phyloP scores from a whole-genome alignment of 2,329 filamentous ascomycete genomes.

The Aspergillus pseudoglaucus region DNA sequence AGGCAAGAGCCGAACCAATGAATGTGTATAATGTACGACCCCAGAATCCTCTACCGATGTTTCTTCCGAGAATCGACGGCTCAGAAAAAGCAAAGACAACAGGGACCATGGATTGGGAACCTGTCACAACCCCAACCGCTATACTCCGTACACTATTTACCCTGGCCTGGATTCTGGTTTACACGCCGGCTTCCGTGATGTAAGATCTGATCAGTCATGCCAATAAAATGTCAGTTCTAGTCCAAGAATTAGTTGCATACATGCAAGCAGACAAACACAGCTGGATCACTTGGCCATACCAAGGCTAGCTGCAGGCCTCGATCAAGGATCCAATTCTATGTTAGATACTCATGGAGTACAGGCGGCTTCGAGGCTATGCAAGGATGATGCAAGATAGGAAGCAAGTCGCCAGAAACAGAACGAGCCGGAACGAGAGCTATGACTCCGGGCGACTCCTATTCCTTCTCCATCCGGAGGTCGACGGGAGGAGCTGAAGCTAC shows the following conservation, averaged over 20 bases:
- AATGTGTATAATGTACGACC: not conserved
- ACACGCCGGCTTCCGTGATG: not conserved
- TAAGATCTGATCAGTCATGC: not conserved
- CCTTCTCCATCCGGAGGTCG: too few relatives aligned
- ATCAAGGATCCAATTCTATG: not conserved
- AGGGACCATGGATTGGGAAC: not conserved
- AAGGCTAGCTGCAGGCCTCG: not conserved
- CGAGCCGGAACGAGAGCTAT: too few relatives aligned
- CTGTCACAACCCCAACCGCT: not conserved
- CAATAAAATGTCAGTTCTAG: not conserved
- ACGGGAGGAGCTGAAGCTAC: not conserved
- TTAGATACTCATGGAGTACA: not conserved
- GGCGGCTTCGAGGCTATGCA: slow-evolving; percentile 10
- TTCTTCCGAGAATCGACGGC: not conserved
- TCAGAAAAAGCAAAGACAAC: not conserved
- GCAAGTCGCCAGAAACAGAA: not conserved
- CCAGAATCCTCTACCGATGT: not conserved
- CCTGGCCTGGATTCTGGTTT: not conserved
- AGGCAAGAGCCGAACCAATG: not conserved
- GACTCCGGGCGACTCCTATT: too few relatives aligned
- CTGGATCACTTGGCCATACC: not conserved
- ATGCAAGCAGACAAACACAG: not conserved
- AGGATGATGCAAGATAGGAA: slow-evolving; percentile 19
- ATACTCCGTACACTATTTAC: not conserved
- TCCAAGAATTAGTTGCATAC: not conserved